These are phyloP conservation scores for Candida endomychidarum DNA, from an alignment of 805 yeast genomes.

Conservation along the genomic window DNA sequence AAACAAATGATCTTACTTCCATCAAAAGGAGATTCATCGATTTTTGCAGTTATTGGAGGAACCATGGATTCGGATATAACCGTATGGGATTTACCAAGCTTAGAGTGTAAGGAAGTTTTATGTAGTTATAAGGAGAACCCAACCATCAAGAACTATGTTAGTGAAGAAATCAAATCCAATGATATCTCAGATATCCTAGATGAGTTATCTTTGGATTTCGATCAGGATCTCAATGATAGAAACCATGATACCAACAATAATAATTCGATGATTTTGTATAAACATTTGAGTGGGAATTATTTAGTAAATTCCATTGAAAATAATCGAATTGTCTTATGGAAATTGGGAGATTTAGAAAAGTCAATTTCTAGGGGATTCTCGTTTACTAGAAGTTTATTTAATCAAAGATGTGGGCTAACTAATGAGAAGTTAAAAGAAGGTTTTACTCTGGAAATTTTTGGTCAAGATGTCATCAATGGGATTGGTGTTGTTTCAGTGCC, in stretches of 20 bases:
- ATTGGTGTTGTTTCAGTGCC: constrained; percentile 49
- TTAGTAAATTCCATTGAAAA: constrained; percentile 8
- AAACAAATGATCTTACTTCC: constrained; percentile 14
- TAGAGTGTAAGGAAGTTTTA: constrained; percentile 49
- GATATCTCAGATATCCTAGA: constrained; percentile 13
- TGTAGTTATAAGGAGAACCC: constrained; percentile 11
- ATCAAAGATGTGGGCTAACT: constrained; percentile 10
- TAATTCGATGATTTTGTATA: constrained; percentile 6
- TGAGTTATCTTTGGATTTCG: constrained; percentile 11
- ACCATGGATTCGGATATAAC: constrained; percentile 56
- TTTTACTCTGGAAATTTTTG: neutral
- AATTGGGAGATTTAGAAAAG: constrained; percentile 12
- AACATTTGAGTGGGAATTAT: constrained; percentile 9
- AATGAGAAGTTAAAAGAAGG: constrained; percentile 7
- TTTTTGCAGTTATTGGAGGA: constrained; percentile 35
- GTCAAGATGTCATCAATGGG: constrained; percentile 46
- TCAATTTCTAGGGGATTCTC: constrained; percentile 9
- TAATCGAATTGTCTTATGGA: constrained; percentile 14
- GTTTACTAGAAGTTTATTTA: constrained; percentile 10
- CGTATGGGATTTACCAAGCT: constrained; percentile 72
- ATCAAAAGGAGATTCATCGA: constrained; percentile 4
- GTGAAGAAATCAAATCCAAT: constrained; percentile 21
- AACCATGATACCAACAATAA: neutral
- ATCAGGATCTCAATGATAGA: constrained; percentile 9
- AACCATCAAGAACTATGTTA: constrained; percentile 20